Conservation (phyloP, 1,284 basidiomycete species). For the Athelia sp. region DNA sequence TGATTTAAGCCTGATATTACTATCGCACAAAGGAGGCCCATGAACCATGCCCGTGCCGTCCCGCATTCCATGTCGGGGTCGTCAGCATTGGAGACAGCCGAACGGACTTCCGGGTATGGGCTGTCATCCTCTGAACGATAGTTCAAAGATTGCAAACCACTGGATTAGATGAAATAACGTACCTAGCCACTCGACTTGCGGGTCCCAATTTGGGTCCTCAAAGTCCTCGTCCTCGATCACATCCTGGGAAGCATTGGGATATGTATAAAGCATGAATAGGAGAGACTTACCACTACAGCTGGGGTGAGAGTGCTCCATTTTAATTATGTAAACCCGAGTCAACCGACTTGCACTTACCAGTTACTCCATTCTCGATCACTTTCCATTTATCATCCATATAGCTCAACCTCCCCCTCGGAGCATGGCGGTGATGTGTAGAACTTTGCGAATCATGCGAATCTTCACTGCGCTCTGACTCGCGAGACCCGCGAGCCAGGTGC, state of each 20-base stretch:
- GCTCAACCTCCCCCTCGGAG: no score
- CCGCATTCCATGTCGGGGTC: conserved; percentile 49
- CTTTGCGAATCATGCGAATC: no score
- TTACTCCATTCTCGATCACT: no score
- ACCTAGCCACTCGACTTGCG: background rate
- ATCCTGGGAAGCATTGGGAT: background rate
- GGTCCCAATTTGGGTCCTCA: background rate
- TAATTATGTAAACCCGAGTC: background rate
- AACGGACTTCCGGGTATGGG: conserved; percentile 60
- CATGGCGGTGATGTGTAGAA: no score
- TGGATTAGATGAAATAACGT: background rate
- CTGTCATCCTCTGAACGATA: conserved; percentile 37
- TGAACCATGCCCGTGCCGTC: conserved; percentile 51
- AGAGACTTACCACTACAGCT: no score
- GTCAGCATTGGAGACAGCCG: conserved; percentile 53
- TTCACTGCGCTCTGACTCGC: no score
- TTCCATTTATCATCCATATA: no score
- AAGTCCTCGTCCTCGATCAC: background rate
- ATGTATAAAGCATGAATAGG: no score
- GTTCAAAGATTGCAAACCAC: conserved; percentile 1
- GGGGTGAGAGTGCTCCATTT: no score
- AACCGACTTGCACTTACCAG: no score
- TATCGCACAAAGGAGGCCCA: conserved; percentile 43
- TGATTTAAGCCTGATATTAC: conserved; percentile 49
- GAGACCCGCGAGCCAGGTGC: no score